A percentile compares a stretch with the other conserved stretches of the same genome.
phyloP scores from a whole-genome alignment of 164 flowering plant genomes.

The Nelumbo lutea region DNA sequence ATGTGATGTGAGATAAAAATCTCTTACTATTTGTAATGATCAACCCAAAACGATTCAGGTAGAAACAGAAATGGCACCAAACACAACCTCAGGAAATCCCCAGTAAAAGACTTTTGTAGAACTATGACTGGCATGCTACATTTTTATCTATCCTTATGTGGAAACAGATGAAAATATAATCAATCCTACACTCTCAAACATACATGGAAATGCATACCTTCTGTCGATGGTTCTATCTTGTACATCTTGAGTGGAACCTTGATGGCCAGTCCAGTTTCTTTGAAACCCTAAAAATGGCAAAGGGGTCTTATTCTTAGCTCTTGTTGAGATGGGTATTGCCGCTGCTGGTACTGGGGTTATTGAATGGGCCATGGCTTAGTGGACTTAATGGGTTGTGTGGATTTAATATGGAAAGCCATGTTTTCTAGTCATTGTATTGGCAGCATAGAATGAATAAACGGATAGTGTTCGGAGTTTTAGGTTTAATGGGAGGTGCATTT shows the following conservation, averaged over 20 bases:
- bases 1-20: too few relatives aligned
- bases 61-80: too few relatives aligned
- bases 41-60: too few relatives aligned
- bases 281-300: slow-evolving; percentile 9
- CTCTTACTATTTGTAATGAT: too few relatives aligned
- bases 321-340: slow-evolving; percentile 2
- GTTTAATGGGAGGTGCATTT: slow-evolving; percentile 1
- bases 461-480: slow-evolving; percentile 12
- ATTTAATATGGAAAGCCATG: not conserved
- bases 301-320: slow-evolving; percentile 1
- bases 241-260: not conserved
- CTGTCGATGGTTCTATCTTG: not conserved
- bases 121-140: too few relatives aligned
- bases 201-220: slow-evolving; percentile 9
- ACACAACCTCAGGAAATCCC: too few relatives aligned
- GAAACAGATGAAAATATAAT: too few relatives aligned
- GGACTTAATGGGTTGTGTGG: not conserved
- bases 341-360: slow-evolving; percentile 16
- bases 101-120: too few relatives aligned
- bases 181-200: too few relatives aligned
- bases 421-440: not conserved
- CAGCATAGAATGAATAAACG: not conserved
- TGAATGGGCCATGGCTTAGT: slow-evolving; percentile 19
- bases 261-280: not conserved
- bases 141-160: too few relatives aligned